Evolutionary conservation across 1,139 yeast species (phyloP).

Genomic region (Pichia sp.): DNA sequence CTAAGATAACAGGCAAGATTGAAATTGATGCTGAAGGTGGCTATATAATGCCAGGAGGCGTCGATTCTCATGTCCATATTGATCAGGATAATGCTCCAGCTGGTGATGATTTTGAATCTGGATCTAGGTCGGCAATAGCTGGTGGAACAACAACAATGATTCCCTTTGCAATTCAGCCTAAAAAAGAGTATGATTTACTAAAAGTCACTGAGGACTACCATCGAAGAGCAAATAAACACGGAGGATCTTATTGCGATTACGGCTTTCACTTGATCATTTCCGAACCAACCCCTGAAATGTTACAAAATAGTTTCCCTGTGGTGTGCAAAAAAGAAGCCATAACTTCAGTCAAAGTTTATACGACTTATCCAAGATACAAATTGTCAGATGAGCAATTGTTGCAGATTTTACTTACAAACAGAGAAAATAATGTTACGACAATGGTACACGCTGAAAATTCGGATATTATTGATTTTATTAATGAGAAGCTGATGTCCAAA

Average conservation of each 20-base stretch:
- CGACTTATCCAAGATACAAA: slow-evolving; percentile 43
- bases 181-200: slow-evolving; percentile 30
- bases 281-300: slow-evolving; percentile 30
- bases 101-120: slow-evolving; percentile 53
- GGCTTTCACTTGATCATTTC: slow-evolving; percentile 43
- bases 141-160: slow-evolving; percentile 48
- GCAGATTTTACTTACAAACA: slow-evolving; percentile 38
- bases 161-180: slow-evolving; percentile 42
- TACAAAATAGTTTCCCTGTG: slow-evolving; percentile 30
- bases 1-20: slow-evolving; percentile 32
- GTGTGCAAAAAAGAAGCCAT: slow-evolving; percentile 37
- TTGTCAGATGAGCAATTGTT: slow-evolving; percentile 40
- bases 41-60: slow-evolving; percentile 45
- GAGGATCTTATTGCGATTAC: slow-evolving; percentile 36
- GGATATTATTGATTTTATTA: slow-evolving; percentile 42
- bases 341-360: slow-evolving; percentile 44
- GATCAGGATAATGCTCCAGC: slow-evolving; percentile 33
- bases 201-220: slow-evolving; percentile 34
- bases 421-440: slow-evolving; percentile 41
- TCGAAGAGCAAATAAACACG: slow-evolving; percentile 13
- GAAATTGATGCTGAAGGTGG: slow-evolving; percentile 46
- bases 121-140: slow-evolving; percentile 57
- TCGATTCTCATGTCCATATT: slow-evolving; percentile 53
- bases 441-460: slow-evolving; percentile 50
- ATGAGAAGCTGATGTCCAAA: slow-evolving; percentile 37